These are phyloP conservation scores for Lecanicillium sp. DNA, from an alignment of 2,329 filamentous ascomycete species.

Conservation along the genomic window DNA sequence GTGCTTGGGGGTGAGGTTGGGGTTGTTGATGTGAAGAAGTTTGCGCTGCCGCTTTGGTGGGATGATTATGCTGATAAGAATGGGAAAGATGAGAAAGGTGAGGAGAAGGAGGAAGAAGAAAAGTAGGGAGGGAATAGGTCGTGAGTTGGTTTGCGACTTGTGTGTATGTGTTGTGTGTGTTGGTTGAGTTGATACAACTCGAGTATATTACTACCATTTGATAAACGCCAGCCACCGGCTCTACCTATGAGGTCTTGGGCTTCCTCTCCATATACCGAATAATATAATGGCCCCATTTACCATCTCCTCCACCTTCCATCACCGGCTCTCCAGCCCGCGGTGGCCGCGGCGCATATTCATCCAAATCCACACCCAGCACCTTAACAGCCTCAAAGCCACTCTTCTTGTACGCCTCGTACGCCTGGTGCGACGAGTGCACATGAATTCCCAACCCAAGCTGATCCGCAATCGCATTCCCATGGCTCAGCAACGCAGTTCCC, in stretches of 20 bases:
- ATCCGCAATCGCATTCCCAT: slow-evolving; percentile 9
- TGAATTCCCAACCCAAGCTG: slow-evolving; percentile 4
- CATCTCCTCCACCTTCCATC: slow-evolving; percentile 8
- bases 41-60: background rate
- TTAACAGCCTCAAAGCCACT: slow-evolving; percentile 7
- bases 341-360: slow-evolving; percentile 9
- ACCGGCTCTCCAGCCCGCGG: slow-evolving; percentile 7
- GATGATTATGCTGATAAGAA: too few relatives aligned
- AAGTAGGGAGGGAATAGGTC: background rate
- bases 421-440: slow-evolving; percentile 11
- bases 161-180: background rate
- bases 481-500: slow-evolving; percentile 5
- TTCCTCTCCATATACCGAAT: slow-evolving; percentile 8
- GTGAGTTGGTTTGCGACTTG: too few relatives aligned
- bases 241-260: background rate
- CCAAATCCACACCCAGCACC: slow-evolving; percentile 7
- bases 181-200: background rate
- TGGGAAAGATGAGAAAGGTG: too few relatives aligned
- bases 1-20: slow-evolving; percentile 1
- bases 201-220: background rate
- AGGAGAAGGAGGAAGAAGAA: background rate
- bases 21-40: background rate
- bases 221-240: too few relatives aligned
- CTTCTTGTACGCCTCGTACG: slow-evolving; percentile 8
- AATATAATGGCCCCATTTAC: slow-evolving; percentile 9